A percentile compares a stretch with the other conserved stretches of the same genome.
These are phyloP conservation scores for Blastomyces emzantsi DNA, from an alignment of 2,329 filamentous ascomycete species.

Conservation along the genomic window DNA sequence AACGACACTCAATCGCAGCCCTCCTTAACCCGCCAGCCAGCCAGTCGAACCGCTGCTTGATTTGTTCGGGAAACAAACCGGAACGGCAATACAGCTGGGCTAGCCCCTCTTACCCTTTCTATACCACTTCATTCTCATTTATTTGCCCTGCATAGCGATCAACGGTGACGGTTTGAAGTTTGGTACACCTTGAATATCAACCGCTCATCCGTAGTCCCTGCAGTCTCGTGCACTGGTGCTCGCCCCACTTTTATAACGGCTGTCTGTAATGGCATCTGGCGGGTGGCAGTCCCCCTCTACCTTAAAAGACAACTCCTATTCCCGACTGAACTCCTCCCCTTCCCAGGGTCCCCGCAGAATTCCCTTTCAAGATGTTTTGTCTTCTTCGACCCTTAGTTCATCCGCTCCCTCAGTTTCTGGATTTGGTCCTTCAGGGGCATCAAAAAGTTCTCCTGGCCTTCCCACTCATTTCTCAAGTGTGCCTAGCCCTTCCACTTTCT, in stretches of 20 bases:
- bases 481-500: slow-evolving; percentile 22
- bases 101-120: neutral
- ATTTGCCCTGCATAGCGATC: slow-evolving; percentile 1
- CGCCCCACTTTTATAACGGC: neutral
- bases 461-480: slow-evolving; percentile 11
- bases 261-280: slow-evolving; percentile 32
- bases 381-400: slow-evolving; percentile 23
- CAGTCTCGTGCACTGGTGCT: neutral
- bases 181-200: neutral
- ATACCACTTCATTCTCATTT: neutral
- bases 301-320: slow-evolving; percentile 30
- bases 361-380: slow-evolving; percentile 31
- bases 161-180: neutral
- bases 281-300: slow-evolving; percentile 22
- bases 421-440: slow-evolving; percentile 20
- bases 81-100: neutral
- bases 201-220: neutral
- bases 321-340: slow-evolving; percentile 31
- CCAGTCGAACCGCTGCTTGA: slow-evolving; percentile 1
- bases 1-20: slow-evolving; percentile 9
- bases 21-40: neutral
- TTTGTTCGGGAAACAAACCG: slow-evolving; percentile 1
- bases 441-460: slow-evolving; percentile 7
- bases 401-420: slow-evolving; percentile 25
- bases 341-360: slow-evolving; percentile 25